Evolutionary conservation across 371 early-diverging fungal species (phyloP).

Genomic region (Mucor piriformis): DNA sequence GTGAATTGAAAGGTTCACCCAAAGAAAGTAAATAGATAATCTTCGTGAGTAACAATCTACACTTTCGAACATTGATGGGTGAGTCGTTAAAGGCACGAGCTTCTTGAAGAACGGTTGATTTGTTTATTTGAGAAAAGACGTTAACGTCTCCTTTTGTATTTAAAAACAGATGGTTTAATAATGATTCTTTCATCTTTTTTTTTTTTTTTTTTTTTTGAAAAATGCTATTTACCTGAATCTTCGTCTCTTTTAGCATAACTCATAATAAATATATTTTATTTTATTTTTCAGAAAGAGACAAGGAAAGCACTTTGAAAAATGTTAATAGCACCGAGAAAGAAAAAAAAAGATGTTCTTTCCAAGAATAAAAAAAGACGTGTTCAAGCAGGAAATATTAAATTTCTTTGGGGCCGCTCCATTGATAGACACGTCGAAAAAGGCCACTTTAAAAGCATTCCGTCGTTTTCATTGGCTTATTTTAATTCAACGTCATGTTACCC

Average conservation of each 20-base stretch:
- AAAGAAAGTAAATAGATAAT: slow-evolving; percentile 91
- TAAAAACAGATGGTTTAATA: neutral
- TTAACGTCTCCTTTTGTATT: slow-evolving; percentile 44
- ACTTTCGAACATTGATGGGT: slow-evolving; percentile 94
- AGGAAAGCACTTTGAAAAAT: neutral
- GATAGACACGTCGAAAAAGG: slow-evolving; percentile 11
- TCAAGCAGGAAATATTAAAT: slow-evolving; percentile 3
- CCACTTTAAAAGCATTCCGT: no score
- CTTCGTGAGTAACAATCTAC: slow-evolving; percentile 90
- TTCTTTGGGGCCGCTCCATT: neutral
- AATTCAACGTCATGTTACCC: neutral
- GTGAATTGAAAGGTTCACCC: slow-evolving; percentile 84
- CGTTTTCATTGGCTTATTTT: neutral
- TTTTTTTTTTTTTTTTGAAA: neutral
- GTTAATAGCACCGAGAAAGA: no score
- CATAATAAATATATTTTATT: slow-evolving; percentile 50
- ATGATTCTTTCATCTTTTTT: slow-evolving; percentile 30
- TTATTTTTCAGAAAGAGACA: neutral
- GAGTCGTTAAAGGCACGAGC: slow-evolving; percentile 96
- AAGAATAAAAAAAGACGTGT: slow-evolving; percentile 6
- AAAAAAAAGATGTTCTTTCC: no score
- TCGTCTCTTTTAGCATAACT: slow-evolving; percentile 69
- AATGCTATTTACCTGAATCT: slow-evolving; percentile 56
- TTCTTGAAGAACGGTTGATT: slow-evolving; percentile 93
- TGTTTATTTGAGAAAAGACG: slow-evolving; percentile 78